Percentiles rank a stretch among this genome's conserved stretches.
These are phyloP conservation scores for Neurospora pannonica DNA, from an alignment of 495 filamentous ascomycete genomes.

Conservation along the genomic window DNA sequence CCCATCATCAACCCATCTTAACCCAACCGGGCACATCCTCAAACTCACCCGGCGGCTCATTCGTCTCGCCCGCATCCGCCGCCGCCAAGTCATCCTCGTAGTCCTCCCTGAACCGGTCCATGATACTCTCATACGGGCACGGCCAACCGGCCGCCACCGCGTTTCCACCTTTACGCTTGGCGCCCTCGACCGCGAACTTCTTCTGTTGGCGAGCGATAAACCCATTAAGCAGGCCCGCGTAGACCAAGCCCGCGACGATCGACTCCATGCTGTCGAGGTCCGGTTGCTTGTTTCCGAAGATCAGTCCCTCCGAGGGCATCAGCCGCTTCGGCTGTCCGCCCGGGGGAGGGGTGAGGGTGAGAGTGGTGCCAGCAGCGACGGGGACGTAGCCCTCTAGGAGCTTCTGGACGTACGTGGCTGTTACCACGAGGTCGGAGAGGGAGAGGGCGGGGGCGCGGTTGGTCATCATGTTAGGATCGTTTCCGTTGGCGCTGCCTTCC, in stretches of 20 bases:
- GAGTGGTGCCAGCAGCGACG: conserved; percentile 9
- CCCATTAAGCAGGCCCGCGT: conserved; percentile 76
- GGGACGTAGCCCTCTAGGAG: conserved; percentile 42
- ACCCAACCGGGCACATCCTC: conserved; percentile 32
- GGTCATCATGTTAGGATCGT: conserved; percentile 4
- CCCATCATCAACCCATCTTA: conserved; percentile 2
- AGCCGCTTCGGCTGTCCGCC: conserved; percentile 37
- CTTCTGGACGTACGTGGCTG: conserved; percentile 41
- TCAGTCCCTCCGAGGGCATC: conserved; percentile 36
- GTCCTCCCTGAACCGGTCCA: conserved; percentile 22
- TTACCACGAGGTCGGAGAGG: conserved; percentile 43
- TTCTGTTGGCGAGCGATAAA: conserved; percentile 70
- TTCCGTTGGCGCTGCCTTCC: conserved; percentile 49
- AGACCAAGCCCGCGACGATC: conserved; percentile 64
- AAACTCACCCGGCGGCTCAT: conserved; percentile 20
- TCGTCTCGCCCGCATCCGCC: conserved; percentile 10
- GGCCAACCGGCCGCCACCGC: conserved; percentile 39
- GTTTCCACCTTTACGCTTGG: conserved; percentile 48
- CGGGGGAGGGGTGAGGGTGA: conserved; percentile 32
- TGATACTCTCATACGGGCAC: conserved; percentile 16
- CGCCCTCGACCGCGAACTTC: conserved; percentile 74
- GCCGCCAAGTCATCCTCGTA: conserved; percentile 19
- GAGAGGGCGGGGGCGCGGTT: conserved; percentile 44
- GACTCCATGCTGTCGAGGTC: conserved; percentile 64
- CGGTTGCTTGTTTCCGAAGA: conserved; percentile 44